Evolutionary conservation across 2,329 filamentous ascomycete species (phyloP).

Genomic region (Colletotrichum sojae): DNA sequence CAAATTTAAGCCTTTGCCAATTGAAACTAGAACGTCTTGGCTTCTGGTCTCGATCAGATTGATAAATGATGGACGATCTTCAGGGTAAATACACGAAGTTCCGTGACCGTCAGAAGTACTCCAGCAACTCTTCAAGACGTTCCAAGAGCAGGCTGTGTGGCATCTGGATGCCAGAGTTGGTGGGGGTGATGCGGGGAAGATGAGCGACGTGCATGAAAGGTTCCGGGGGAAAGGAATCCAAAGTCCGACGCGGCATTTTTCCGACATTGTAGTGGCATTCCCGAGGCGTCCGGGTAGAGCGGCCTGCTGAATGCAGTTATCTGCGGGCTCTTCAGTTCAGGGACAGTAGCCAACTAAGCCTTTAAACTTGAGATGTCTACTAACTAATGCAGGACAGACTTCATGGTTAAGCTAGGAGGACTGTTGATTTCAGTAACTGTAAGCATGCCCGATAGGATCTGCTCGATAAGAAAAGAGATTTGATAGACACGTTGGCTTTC

Average conservation of each 20-base stretch:
- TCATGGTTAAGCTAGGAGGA: too few relatives aligned
- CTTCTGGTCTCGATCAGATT: background rate
- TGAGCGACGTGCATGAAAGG: conserved; percentile 7
- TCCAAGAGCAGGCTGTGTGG: background rate
- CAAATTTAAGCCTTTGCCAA: background rate
- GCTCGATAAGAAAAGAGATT: too few relatives aligned
- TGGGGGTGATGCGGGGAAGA: conserved; percentile 29
- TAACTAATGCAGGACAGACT: too few relatives aligned
- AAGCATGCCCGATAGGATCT: too few relatives aligned
- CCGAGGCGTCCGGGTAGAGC: background rate
- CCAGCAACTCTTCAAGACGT: background rate
- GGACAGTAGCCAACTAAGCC: too few relatives aligned
- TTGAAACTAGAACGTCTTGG: background rate
- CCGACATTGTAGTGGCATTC: background rate
- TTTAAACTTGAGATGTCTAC: too few relatives aligned
- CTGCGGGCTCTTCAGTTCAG: too few relatives aligned
- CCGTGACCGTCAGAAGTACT: background rate
- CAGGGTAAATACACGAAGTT: background rate
- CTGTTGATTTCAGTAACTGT: too few relatives aligned
- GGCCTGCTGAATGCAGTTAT: background rate
- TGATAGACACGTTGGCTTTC: too few relatives aligned
- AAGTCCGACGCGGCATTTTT: conserved; percentile 3
- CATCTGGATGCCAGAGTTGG: background rate
- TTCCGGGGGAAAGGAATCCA: conserved; percentile 28
- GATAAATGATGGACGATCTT: background rate